A percentile compares a stretch with the other conserved stretches of the same genome.
These are phyloP conservation scores for Lactarius sp. DNA, from an alignment of 768 basidiomycete genomes.

Conservation along the genomic window DNA sequence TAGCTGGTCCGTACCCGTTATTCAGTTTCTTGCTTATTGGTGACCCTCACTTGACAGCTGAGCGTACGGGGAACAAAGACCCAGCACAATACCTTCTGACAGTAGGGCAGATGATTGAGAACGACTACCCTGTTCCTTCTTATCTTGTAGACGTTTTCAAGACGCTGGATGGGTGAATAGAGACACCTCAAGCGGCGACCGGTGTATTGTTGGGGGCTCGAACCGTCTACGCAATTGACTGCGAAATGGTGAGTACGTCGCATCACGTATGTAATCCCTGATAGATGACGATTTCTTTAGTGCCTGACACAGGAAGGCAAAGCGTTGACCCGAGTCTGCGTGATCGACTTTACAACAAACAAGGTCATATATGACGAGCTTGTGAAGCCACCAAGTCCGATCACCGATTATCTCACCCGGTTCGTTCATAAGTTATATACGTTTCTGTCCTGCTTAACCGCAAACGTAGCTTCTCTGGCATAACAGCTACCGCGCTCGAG, in stretches of 20 bases:
- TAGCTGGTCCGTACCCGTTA: no score
- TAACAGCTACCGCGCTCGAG: conserved; percentile 66
- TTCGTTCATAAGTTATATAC: conserved; percentile 33
- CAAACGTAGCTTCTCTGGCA: conserved; percentile 80
- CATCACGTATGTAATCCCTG: not conserved
- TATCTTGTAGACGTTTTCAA: conserved; percentile 73
- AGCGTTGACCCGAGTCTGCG: conserved; percentile 78
- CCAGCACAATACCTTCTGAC: conserved; percentile 76
- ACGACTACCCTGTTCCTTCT: conserved; percentile 86
- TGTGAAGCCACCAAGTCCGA: conserved; percentile 81
- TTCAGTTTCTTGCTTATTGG: no score
- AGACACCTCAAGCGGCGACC: conserved; percentile 41
- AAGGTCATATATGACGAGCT: conserved; percentile 80
- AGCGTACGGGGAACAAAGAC: conserved; percentile 39
- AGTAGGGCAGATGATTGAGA: conserved; percentile 85
- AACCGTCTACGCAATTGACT: conserved; percentile 82
- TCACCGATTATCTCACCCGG: conserved; percentile 89
- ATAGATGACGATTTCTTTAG: conserved; percentile 37
- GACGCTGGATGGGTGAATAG: conserved; percentile 69
- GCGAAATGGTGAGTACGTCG: conserved; percentile 76
- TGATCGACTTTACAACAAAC: conserved; percentile 41
- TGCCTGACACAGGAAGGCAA: conserved; percentile 88
- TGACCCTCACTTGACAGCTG: no score
- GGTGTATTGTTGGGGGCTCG: conserved; percentile 32
- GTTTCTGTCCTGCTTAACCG: not conserved